A percentile compares a stretch with the other conserved stretches of the same genome.
These are phyloP conservation scores for Scolecobasidium constrictum DNA, from an alignment of 2,329 filamentous ascomycete species.

Conservation along the genomic window DNA sequence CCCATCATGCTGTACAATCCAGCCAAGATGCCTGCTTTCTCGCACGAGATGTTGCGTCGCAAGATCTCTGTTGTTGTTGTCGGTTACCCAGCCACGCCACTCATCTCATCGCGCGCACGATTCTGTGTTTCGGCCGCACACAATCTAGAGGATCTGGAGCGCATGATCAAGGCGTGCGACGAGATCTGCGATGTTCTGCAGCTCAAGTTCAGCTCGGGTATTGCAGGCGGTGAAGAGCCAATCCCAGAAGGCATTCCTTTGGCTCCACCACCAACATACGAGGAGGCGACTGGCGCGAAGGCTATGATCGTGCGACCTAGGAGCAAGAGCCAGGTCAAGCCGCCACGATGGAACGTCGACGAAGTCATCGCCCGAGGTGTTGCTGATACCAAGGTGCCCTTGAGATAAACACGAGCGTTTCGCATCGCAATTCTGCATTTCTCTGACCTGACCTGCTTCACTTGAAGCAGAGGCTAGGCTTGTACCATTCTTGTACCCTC, in stretches of 20 bases:
- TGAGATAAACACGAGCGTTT: conserved; percentile 25
- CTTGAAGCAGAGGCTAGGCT: no score
- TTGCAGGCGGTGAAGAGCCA: conserved; percentile 76
- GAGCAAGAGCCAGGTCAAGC: conserved; percentile 28
- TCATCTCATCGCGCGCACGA: conserved; percentile 86
- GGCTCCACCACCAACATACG: neutral
- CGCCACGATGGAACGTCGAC: conserved; percentile 70
- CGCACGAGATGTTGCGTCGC: conserved; percentile 94
- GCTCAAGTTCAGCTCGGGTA: conserved; percentile 92
- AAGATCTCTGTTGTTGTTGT: conserved; percentile 98
- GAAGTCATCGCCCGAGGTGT: conserved; percentile 65
- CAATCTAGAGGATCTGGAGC: conserved; percentile 96
- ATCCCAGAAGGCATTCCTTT: neutral
- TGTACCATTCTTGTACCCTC: neutral
- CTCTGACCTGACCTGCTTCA: neutral
- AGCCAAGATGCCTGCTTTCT: conserved; percentile 98
- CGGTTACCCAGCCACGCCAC: conserved; percentile 88
- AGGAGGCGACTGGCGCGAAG: conserved; percentile 32
- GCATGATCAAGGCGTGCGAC: conserved; percentile 78
- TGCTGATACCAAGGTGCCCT: conserved; percentile 61
- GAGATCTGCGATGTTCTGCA: conserved; percentile 87
- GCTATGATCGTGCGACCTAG: conserved; percentile 16
- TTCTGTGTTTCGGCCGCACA: conserved; percentile 95
- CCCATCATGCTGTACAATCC: conserved; percentile 92
- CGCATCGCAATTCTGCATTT: neutral